Base-by-base conservation (phyloP, 2,329 filamentous ascomycete genomes). In the Apiospora marii region DNA sequence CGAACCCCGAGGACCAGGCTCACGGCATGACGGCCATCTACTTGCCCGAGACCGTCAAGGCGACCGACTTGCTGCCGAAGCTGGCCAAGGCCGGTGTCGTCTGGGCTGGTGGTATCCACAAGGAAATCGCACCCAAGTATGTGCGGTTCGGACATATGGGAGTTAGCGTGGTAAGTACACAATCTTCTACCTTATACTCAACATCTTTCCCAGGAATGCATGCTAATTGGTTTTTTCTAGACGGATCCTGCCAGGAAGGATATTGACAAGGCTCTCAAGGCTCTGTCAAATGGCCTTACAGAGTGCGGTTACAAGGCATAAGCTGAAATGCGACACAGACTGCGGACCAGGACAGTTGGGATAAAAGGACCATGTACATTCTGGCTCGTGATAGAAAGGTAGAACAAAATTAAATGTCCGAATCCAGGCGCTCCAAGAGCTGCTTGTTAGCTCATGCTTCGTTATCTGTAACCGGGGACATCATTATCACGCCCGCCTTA, bases 21-120 rank as follows among this genome's bases (percentile, higher is more conserved):
- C 96, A 97, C 82, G 95, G 94, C 79, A 99, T 99, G 96, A 99
- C 96, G 4, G 96, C 96, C 73, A 96, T 99, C 77, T 98, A 96
- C 84, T 89, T 99, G 71, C 96, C 96, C 1, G 94, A 98, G 74
- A 92, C 89, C 53, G 85, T 98, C 70, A 91, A 92, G 77, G 92
- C 93, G 43, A 89, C 95, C 2, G 94, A 98, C 76, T 87, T 99
- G 46, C 88, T 99, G 70, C 95, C 96, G 16, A 95, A 91, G 80
- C 86, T 99, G 75, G 84, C 94, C 74, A 94, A 93, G 85, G 95
- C 93, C 83, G 95, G 95, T 43, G 93, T 99, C 53, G 90, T 99
- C 73, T 98, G 98, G 81, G 96, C 96, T 34, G 96, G 95, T 73
- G 96, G 96, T 74, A 89, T 99, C 78, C 96, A 99, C 87, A 98